Percentiles rank a stretch among this genome's conserved stretches.
Evolutionary conservation across 176 grass and related monocot species (phyloP).

Genomic region (Calamus simplicifolius): DNA sequence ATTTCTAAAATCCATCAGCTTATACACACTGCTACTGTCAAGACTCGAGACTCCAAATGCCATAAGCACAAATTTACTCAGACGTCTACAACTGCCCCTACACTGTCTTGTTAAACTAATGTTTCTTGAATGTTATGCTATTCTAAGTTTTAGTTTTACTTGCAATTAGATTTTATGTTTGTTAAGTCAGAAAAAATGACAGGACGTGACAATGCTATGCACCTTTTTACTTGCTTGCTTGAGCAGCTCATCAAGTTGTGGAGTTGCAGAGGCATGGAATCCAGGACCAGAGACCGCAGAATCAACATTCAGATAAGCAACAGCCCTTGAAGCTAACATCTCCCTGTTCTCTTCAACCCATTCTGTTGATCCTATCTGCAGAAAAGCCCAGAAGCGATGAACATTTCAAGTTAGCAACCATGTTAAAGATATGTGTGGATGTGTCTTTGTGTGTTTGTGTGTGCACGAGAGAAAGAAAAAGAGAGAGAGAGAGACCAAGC

Average conservation of each 20-base stretch:
- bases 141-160: too few relatives aligned
- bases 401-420: too few relatives aligned
- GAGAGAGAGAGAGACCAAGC: constrained; percentile 25
- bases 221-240: constrained; percentile 68
- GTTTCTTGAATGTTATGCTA: too few relatives aligned
- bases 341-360: constrained; percentile 96
- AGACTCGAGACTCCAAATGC: too few relatives aligned
- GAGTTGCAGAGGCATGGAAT: constrained; percentile 48
- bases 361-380: constrained; percentile 88
- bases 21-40: too few relatives aligned
- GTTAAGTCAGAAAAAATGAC: neutral
- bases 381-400: constrained; percentile 2
- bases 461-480: neutral
- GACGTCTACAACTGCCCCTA: too few relatives aligned
- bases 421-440: too few relatives aligned
- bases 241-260: constrained; percentile 74
- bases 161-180: too few relatives aligned
- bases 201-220: neutral
- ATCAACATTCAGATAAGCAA: constrained; percentile 86
- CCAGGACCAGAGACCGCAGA: constrained; percentile 36
- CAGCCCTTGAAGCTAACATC: constrained; percentile 48
- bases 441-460: too few relatives aligned
- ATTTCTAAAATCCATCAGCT: too few relatives aligned
- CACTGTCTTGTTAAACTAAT: too few relatives aligned
- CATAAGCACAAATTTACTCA: too few relatives aligned